Evolutionary conservation across 176 grass and related monocot species (phyloP).

Genomic region (Saccharum officinarum): DNA sequence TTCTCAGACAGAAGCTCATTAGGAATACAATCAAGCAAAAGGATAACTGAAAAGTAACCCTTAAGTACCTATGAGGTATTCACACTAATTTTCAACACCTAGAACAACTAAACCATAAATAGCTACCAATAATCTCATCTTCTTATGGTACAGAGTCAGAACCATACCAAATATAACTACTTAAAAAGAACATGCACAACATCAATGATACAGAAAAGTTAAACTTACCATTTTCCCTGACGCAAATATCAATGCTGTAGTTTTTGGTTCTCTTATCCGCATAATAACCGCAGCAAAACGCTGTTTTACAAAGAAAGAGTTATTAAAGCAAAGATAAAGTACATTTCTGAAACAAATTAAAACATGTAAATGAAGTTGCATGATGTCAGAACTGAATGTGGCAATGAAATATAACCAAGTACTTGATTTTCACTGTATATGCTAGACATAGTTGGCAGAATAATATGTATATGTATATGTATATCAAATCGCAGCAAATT

Average conservation of each 20-base stretch:
- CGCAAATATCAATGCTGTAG: constrained; percentile 95
- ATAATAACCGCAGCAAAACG: constrained; percentile 99
- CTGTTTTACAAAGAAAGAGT: constrained; percentile 1
- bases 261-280: constrained; percentile 99
- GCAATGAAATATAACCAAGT: not conserved
- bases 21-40: not conserved
- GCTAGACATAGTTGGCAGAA: not conserved
- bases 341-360: not conserved
- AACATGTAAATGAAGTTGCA: not conserved
- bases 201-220: not conserved
- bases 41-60: not conserved
- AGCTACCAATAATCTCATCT: not conserved
- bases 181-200: not conserved
- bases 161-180: not conserved
- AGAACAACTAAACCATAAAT: not conserved
- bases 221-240: constrained; percentile 91
- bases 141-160: not conserved
- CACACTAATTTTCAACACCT: not conserved
- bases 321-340: constrained; percentile 2
- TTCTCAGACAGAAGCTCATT: not conserved
- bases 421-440: not conserved
- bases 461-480: not conserved
- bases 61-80: not conserved
- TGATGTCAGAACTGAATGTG: not conserved
- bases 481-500: not conserved